phyloP scores from a whole-genome alignment of 768 basidiomycete species.

The Leccinum uliginosum region DNA sequence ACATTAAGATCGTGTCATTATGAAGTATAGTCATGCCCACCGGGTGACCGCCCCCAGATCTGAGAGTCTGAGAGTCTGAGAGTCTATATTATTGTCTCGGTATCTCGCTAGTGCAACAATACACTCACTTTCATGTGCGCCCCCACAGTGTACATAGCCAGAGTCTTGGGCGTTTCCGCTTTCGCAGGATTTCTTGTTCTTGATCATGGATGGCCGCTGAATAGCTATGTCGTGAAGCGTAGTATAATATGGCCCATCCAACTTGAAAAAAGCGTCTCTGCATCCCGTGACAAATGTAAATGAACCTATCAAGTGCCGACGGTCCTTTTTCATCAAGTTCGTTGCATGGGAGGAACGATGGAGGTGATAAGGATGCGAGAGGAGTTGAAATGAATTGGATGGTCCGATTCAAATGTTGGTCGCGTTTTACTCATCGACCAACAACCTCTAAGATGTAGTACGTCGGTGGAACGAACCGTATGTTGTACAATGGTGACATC shows the following conservation, averaged over 20 bases:
- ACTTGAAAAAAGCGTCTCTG: conserved; percentile 28
- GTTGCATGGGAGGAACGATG: conserved; percentile 41
- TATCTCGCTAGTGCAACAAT: too few relatives aligned
- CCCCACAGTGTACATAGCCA: conserved; percentile 23
- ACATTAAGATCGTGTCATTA: too few relatives aligned
- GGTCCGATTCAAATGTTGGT: conserved; percentile 60
- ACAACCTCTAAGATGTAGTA: too few relatives aligned
- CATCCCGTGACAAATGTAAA: conserved; percentile 41
- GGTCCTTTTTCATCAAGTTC: conserved; percentile 45
- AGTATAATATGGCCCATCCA: too few relatives aligned
- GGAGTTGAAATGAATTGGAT: conserved; percentile 73
- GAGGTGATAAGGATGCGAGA: conserved; percentile 47
- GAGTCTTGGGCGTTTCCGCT: conserved; percentile 43
- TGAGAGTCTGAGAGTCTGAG: too few relatives aligned
- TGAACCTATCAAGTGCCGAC: conserved; percentile 39
- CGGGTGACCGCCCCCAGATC: too few relatives aligned
- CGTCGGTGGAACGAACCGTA: too few relatives aligned
- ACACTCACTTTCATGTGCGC: too few relatives aligned
- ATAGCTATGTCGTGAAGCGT: conserved; percentile 35
- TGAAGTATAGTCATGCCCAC: too few relatives aligned
- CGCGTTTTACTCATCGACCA: too few relatives aligned
- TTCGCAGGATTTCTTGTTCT: conserved; percentile 42
- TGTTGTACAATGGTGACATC: too few relatives aligned
- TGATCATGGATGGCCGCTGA: conserved; percentile 39
- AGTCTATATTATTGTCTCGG: too few relatives aligned